Base-by-base conservation (phyloP, 1,284 basidiomycete species). In the Ceratobasidium papillatum region DNA sequence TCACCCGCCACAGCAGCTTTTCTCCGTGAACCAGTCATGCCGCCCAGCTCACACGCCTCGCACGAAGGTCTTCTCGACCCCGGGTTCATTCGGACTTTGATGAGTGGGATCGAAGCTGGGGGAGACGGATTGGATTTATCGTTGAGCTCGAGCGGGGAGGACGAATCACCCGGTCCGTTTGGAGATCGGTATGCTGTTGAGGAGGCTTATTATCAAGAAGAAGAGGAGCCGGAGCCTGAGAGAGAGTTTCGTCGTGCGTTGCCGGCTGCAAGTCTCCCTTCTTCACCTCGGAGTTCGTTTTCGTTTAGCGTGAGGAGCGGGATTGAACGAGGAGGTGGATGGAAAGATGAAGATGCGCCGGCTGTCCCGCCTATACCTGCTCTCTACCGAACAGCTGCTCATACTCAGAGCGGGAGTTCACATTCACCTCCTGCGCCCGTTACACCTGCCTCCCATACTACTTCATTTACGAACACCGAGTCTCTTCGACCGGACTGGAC, bases 11-110 rank as follows among this genome's bases (percentile, higher is more conserved):
- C 68, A 1, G 56, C 68, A 12, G 68, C 68, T 1, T 56, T 69
- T 45, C 38, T 69, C 9, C 32, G 52, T n/a, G 22, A 17, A 32
- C 66, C 52, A 12, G 66, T 69, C 38, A 19, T 38, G 8, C 52
- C 66, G 7, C 54, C 65, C 9, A 71, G 66, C 30, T 56, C 66
- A 11, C 66, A 71, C 22, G 30, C 66, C 3, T 71, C 66, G 17
- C 66, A 71, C 38, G 66, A 71, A 59, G 52, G 41, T 14, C 41
- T 71, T 7, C 54, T 71, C 38, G 66, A 71, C n/a, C 66, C 66
- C 1, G 54, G 66, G 11, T 71, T 71, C 30, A 71, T 71, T 27
- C 34, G 66, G 34, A 45, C 36, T 5, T 11, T 71, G 22, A 71
- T 71, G 66, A 56, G 66, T 8, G 66, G 66, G 17, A 71, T 71